Evolutionary conservation across 345 rosid genomes (phyloP).

Genomic region (Fremontodendron californicum): DNA sequence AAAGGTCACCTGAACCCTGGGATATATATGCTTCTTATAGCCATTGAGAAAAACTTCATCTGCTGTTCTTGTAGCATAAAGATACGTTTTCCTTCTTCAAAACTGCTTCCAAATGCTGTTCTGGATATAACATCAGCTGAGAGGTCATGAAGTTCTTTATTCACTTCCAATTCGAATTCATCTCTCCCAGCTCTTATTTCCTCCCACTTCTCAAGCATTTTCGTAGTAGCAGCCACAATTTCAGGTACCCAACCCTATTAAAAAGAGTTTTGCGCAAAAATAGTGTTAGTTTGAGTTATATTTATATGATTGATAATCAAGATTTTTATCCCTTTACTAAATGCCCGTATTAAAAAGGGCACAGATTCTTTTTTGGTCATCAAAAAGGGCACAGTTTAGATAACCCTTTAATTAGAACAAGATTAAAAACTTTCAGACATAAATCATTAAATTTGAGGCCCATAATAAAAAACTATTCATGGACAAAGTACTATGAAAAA

Average conservation of each 20-base stretch:
- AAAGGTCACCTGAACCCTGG: conserved; percentile 72
- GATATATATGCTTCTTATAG: conserved; percentile 57
- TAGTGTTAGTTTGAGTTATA: not conserved
- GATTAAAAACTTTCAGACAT: not conserved
- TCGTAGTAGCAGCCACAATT: conserved; percentile 44
- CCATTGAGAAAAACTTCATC: conserved; percentile 47
- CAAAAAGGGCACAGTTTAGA: too few species aligned
- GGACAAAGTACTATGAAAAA: not conserved
- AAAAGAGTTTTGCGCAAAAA: not conserved
- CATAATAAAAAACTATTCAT: too few species aligned
- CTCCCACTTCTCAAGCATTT: conserved; percentile 68
- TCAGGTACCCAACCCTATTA: conserved; percentile 66
- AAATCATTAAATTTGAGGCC: too few species aligned
- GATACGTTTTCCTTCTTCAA: conserved; percentile 65
- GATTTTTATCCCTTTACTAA: not conserved
- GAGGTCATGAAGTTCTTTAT: conserved; percentile 52
- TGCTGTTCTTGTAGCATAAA: conserved; percentile 70
- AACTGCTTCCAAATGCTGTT: conserved; percentile 85
- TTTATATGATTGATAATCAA: not conserved
- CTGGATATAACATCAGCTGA: conserved; percentile 73
- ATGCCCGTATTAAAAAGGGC: too few species aligned
- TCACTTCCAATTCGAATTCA: conserved; percentile 63
- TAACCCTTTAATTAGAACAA: too few species aligned
- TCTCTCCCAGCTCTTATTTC: conserved; percentile 47
- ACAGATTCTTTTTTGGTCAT: too few species aligned